phyloP scores from a whole-genome alignment of 2,329 filamentous ascomycete genomes.

The Neofusicoccum umdonicola region DNA sequence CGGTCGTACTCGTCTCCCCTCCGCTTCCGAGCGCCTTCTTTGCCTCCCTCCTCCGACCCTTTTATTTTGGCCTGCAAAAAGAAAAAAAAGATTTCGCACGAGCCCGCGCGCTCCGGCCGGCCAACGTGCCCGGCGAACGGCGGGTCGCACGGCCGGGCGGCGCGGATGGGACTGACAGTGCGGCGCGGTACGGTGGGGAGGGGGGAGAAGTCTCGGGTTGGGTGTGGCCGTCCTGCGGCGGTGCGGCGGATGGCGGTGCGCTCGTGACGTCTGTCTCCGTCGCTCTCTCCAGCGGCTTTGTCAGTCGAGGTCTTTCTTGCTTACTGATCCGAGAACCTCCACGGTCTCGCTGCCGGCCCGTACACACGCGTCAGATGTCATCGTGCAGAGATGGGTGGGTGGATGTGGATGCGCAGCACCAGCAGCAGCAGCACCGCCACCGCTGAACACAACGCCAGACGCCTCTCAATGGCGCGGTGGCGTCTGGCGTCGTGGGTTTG shows the following conservation, averaged over 20 bases:
- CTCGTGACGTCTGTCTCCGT: neutral
- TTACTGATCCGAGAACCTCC: neutral
- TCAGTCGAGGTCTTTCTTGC: neutral
- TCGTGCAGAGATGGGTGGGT: too few relatives aligned
- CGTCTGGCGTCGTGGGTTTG: neutral
- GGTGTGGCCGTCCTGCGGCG: neutral
- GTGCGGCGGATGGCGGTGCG: neutral
- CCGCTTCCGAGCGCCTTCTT: neutral
- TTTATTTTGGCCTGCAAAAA: too few relatives aligned
- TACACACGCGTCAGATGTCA: too few relatives aligned
- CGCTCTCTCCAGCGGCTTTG: neutral
- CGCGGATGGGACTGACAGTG: too few relatives aligned
- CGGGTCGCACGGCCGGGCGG: neutral
- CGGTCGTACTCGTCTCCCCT: neutral
- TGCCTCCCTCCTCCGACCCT: too few relatives aligned
- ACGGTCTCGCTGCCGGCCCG: neutral
- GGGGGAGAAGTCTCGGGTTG: neutral
- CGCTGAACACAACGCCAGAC: neutral
- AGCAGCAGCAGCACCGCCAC: neutral
- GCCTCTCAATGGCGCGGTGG: neutral
- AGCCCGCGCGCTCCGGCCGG: too few relatives aligned
- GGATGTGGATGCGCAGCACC: neutral
- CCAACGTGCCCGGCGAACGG: too few relatives aligned
- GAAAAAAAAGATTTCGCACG: too few relatives aligned
- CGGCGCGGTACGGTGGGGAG: neutral